Evolutionary conservation across 805 yeast genomes (phyloP), one percentile per base, ranked within the genome.

Genomic region (Cyberlindnera maritima): DNA sequence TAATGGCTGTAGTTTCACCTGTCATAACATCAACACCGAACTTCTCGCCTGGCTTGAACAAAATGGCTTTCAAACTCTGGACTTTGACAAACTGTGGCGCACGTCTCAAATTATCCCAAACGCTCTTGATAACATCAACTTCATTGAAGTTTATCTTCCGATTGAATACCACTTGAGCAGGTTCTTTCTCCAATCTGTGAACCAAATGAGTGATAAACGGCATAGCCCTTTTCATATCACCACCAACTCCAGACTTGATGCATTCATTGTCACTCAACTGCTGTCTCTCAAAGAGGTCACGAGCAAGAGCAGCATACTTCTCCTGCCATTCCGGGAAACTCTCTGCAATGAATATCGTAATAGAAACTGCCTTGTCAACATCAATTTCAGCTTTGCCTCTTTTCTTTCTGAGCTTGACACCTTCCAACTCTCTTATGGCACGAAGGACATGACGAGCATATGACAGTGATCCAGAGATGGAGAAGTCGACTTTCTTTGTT

Each of bases 221-320:
- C 99, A 94, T 94, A 49, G 96, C 97, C 57, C 94, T 83, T 77
- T 90, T 90, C 86, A 91, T 87, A 61, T 94, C 98, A 64, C 80
- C 82, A 54, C 87, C 87, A 49, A 86, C 81, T 61, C 71, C 77
- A 53, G 79, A 76, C 64, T 77, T 84, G 56, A 86, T 71, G 46
- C 69, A 69, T 58, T 75, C 76, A 69, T 75, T 82, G 63, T 86
- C 90, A 52, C 80, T 72, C 59, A 87, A 72, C 28, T 77, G 67
- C 23, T 79, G 81, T 31, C 63, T 66, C 54, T 80, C 89, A 57
- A 85, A 86, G 53, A 88, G 74, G 55, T 83, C 81, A 58, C 90
- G 78, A 21, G 89, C 91, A 43, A 92, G 69, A 56, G 85, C 84
- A 44, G 91, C 76, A 62, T 89, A 90, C 56, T 80, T 79, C 41